Evolutionary conservation across 805 yeast species (phyloP), one percentile per base, ranked within the genome.

Genomic region (Nakazawaea laoshanensis): DNA sequence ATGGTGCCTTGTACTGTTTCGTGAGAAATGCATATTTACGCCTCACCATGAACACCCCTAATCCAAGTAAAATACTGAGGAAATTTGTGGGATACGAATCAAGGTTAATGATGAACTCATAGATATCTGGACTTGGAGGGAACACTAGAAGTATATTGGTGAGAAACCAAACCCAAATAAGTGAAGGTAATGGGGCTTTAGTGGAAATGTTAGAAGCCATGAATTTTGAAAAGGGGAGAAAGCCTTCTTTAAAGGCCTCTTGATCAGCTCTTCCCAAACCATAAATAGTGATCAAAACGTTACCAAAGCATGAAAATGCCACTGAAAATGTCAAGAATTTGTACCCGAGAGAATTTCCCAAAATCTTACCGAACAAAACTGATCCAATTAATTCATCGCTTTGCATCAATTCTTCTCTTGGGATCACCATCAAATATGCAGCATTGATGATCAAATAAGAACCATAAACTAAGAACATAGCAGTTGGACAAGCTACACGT

Each of bases 171-270:
- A 64, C 53, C 22, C 63, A 43, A 4, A 54, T 17, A 18, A 76
- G 49, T 1, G 77, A 57, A 12, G 68, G 69, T 15, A 76, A 47
- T 3, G 85, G 83, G 2, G 79, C 72, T 14, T 68, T 70, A 37
- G 50, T 54, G 1, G 77, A 77, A 60, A 65, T 61, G 41, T 75
- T 75, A 5, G 72, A 64, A 1, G 80, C 72, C 66, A 75, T 56
- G 20, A 56, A 42, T 15, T 44, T 46, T 3, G 77, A 64, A 36
- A 58, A 70, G 7, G 85, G 85, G 10, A 75, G 45, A 36, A 61
- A 70, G 0, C 83, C 83, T 43, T 75, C 82, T 36, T 79, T 57
- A 42, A 77, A 74, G 4, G 70, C 69, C 48, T 76, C 83, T 47
- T 77, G 85, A 41, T 71, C 71, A 57, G 71, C 68, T 46, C 85